These are phyloP conservation scores for Ploettnerulaceae sp. DNA, from an alignment of 2,329 filamentous ascomycete species.

Conservation along the genomic window DNA sequence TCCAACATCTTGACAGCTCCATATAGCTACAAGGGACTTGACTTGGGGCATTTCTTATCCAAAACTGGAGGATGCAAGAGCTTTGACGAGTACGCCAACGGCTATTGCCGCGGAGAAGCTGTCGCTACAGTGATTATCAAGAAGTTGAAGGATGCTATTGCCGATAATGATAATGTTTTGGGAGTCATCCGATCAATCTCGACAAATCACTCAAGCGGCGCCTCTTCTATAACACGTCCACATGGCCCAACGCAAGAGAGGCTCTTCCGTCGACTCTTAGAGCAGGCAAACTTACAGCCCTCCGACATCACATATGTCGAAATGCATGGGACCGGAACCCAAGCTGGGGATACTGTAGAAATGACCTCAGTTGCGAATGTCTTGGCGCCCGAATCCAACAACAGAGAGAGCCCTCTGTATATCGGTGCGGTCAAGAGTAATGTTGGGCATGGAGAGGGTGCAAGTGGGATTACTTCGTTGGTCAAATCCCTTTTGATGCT, in stretches of 20 bases:
- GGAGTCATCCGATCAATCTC: conserved; percentile 60
- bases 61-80: conserved; percentile 46
- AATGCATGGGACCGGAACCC: conserved; percentile 84
- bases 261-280: conserved; percentile 63
- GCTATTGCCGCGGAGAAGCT: conserved; percentile 48
- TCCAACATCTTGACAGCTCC: conserved; percentile 23
- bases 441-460: conserved; percentile 18
- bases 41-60: conserved; percentile 21
- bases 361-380: conserved; percentile 69
- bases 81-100: conserved; percentile 43
- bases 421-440: conserved; percentile 1
- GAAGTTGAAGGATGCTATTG: conserved; percentile 42
- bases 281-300: conserved; percentile 67
- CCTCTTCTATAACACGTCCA: conserved; percentile 77
- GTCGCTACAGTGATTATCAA: conserved; percentile 45
- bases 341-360: conserved; percentile 75
- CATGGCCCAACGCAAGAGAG: conserved; percentile 69
- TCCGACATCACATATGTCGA: conserved; percentile 76
- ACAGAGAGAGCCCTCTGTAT: not conserved
- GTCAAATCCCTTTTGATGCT: conserved; percentile 28
- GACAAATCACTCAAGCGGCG: conserved; percentile 77
- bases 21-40: conserved; percentile 27
- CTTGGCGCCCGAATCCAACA: conserved; percentile 42
- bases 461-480: conserved; percentile 26
- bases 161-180: conserved; percentile 44